phyloP scores from a whole-genome alignment of 106 monocot genomes.

The Allium cepa region DNA sequence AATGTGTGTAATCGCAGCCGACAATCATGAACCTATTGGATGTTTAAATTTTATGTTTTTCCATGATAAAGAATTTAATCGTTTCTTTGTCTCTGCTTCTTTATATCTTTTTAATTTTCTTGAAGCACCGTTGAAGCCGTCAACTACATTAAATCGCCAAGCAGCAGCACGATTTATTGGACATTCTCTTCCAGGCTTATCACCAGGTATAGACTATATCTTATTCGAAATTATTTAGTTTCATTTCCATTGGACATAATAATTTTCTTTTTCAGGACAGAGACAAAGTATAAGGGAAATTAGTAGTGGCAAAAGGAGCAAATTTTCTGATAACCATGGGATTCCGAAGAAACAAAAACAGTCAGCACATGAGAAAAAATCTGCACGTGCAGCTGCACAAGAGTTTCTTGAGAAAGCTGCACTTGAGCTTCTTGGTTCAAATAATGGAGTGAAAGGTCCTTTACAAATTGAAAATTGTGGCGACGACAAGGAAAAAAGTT shows the following conservation, averaged over 20 bases:
- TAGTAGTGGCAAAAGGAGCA: constrained; percentile 29
- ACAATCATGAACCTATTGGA: too few species aligned
- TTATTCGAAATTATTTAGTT: neutral
- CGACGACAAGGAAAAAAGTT: constrained; percentile 22
- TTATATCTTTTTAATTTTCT: neutral
- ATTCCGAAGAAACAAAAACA: constrained; percentile 56
- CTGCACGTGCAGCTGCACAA: constrained; percentile 54
- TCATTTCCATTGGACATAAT: too few species aligned
- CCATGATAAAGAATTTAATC: neutral
- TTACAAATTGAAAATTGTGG: constrained; percentile 27
- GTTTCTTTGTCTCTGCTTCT: neutral
- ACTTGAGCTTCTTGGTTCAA: constrained; percentile 52
- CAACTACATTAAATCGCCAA: constrained; percentile 54
- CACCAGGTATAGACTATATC: constrained; percentile 37
- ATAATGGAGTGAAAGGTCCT: constrained; percentile 61
- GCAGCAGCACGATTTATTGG: constrained; percentile 84
- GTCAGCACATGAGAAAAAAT: constrained; percentile 25
- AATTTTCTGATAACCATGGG: constrained; percentile 18
- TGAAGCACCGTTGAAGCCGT: constrained; percentile 72
- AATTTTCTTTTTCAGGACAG: constrained; percentile 44
- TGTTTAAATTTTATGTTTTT: neutral
- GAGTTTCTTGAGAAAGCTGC: constrained; percentile 93
- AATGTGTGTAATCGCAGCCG: too few species aligned
- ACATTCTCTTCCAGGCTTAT: constrained; percentile 73
- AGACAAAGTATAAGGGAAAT: constrained; percentile 55